Evolutionary conservation across 1,284 basidiomycete genomes (phyloP).

Genomic region (Cutaneotrichosporon cavernicola): DNA sequence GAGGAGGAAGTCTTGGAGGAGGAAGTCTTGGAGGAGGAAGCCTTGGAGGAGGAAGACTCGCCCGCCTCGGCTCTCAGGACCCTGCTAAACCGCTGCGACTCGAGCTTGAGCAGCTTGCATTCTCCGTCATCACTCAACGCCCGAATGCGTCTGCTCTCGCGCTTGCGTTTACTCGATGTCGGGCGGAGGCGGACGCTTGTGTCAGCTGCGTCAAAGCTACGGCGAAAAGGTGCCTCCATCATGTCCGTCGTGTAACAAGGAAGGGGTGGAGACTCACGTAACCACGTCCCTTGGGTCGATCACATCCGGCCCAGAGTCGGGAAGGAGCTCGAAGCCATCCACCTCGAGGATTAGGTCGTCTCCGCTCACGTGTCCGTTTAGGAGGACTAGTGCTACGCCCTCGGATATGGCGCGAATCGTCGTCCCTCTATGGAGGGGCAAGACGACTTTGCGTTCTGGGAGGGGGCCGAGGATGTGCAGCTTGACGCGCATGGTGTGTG

Average conservation of each 20-base stretch:
- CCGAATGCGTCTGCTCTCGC: not conserved
- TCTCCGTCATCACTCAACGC: conserved; percentile 3
- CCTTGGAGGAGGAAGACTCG: too few relatives aligned
- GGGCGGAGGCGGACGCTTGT: conserved; percentile 29
- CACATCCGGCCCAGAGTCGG: conserved; percentile 36
- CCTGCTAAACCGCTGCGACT: not conserved
- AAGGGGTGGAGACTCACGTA: conserved; percentile 33
- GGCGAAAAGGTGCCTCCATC: too few relatives aligned
- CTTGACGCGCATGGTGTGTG: conserved; percentile 36
- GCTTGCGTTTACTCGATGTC: conserved; percentile 25
- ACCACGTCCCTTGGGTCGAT: conserved; percentile 45
- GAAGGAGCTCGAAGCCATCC: conserved; percentile 52
- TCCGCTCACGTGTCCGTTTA: not conserved
- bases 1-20: too few relatives aligned
- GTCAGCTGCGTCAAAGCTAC: conserved; percentile 13
- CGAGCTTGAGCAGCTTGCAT: not conserved
- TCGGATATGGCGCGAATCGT: conserved; percentile 12
- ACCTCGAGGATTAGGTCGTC: conserved; percentile 40
- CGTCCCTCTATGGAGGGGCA: conserved; percentile 1
- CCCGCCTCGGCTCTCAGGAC: not conserved
- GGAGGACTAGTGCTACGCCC: conserved; percentile 6
- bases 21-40: too few relatives aligned
- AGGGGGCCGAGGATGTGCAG: conserved; percentile 40
- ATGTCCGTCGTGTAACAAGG: too few relatives aligned
- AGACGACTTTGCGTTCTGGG: conserved; percentile 34